Base-by-base conservation (phyloP, 495 filamentous ascomycete genomes). In the Xylaria flabelliformis region DNA sequence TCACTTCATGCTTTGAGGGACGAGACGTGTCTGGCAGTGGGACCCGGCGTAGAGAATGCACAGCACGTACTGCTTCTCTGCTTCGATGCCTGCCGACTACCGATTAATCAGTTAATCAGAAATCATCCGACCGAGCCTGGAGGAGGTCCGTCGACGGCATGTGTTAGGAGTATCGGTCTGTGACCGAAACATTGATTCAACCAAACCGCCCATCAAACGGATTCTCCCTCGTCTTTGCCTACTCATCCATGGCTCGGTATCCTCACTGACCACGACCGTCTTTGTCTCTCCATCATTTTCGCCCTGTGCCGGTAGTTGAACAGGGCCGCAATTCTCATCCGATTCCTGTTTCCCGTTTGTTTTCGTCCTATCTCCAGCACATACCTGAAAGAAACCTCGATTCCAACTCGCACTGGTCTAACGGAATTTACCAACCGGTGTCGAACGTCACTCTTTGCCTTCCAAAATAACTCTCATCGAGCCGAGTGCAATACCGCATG, bases 231-330 rank as follows among this genome's bases (percentile, higher is more conserved):
- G 32, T 53, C 66, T 29, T 21, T 58, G 34, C 44, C 66, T 58
- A 44, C 46, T 50, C 15, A 19, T 15, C 36, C 51, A 68, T 50
- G 66, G 50, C 51, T 46, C 48, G 65, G 51, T 10, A 55, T 67
- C 32, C 64, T 63, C 56, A 61, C 70, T 67, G 44, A 68, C 71
- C 53, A 56, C 71, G 53, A 46, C 56, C 19, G 32, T 65, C 71
- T 69, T 39, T 69, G 71, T 69, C 71, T 67, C 68, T 67, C 41
- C 48, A 15, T 51, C 63, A 19, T 58, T 62, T 72, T 53, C 26
- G 19, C 46, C 44, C 62, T 36, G 64, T 68, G 53, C 64, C 71
- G 36, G 5, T 73, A 63, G 12, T 53, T 68, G 39, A 3, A 44
- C 29, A 39, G 21, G 71, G 15, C 53, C 21, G 29, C 6, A 10